Evolutionary conservation across 129 eudicot species (phyloP), one percentile per base, ranked within the genome.

Genomic region (Arctium lappa): DNA sequence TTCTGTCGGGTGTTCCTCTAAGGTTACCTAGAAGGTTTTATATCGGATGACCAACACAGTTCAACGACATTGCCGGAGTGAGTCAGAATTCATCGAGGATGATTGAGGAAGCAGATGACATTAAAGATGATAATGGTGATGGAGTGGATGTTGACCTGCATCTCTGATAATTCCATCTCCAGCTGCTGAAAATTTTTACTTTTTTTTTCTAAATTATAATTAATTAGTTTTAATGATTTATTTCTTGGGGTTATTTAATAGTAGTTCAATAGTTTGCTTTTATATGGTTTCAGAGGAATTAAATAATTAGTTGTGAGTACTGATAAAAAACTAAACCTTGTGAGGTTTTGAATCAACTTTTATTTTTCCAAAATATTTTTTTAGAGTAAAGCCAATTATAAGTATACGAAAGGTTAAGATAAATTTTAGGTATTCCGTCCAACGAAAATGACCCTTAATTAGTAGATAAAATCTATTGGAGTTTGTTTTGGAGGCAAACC

Each of bases 101-200:
- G 80, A 13, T 42, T 44, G 83, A 84, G 34, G 90, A 78, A 80
- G 85, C 48, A 70, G 62, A 69, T 46, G 27, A 22, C 27, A 22
- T 22, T 22, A 22, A 22, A 22, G 82, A 87, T 68, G 87, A 77
- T 29, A 85, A 86, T 48, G 90, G 39, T 77, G 81, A 86, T 68
- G 91, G 85, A n/a, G 85, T 91, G 81, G 96, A 93, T 39, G 92
- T 93, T 75, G 97, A 87, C 83, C 88, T 93, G 32, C 97, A 91
- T 85, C 96, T 93, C 13, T 89, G 87, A 92, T 48, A 71, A 5
- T 66, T 75, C 16, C 46, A 72, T 78, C n/a, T 75, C 10, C 46
- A 72, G 79, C 12, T 37, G 16, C 18, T 40, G 56, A 37, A 7
- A 27, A 27, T 6, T 78, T 78, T 27, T 63, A 63, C 30, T 27